Base-by-base conservation (phyloP, 2,329 filamentous ascomycete species). In the Colletotrichum theobromicola region DNA sequence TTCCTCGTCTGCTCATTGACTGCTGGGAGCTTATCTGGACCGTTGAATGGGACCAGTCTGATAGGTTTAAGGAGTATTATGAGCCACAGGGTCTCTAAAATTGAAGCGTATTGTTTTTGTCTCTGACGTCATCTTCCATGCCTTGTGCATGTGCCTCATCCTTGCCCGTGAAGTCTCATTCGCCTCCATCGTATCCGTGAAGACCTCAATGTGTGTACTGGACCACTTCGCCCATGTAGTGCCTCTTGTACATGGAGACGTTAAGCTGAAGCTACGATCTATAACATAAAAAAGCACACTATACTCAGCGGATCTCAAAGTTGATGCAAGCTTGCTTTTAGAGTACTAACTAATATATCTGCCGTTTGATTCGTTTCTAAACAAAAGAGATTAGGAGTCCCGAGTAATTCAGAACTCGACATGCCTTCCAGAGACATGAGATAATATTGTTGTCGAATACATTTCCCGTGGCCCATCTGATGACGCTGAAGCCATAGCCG, bases 1-100 rank as follows among this genome's bases (percentile, higher is more conserved):
- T 98, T 80, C 95, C 95, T 5, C 91, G 90, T 78, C 83, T 98
- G 78, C 82, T 98, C 74, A 92, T 98, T 80, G 89, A 89, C 67
- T 98, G 95, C 80, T 96, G 95, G 86, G 90, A 92, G 79, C 91
- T 96, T 21, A 89, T 97, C 26, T 89, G 91, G 76, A 90, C 93
- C 65, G 87, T 94, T 75, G 88, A 87, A 3, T 89, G 95, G 84
- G 88, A 93, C 72, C 85, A 86, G 1, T 87, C 90, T 76, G 90
- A 93, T 79, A 88, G 93, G 4, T 96, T 97, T 78, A 89, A 87
- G 80, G 92, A 93, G 76, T 97, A 96, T 80, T 96, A 94, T 79
- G 83, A 85, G 77, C 89, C 89, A 2, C 84, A 86, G 1, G 83
- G 82, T 10, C 76, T 85, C 32, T 81, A 60, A 55, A 60, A 60